Conservation (phyloP, 2,329 filamentous ascomycete genomes). For the Aspergillus pseudoglaucus region DNA sequence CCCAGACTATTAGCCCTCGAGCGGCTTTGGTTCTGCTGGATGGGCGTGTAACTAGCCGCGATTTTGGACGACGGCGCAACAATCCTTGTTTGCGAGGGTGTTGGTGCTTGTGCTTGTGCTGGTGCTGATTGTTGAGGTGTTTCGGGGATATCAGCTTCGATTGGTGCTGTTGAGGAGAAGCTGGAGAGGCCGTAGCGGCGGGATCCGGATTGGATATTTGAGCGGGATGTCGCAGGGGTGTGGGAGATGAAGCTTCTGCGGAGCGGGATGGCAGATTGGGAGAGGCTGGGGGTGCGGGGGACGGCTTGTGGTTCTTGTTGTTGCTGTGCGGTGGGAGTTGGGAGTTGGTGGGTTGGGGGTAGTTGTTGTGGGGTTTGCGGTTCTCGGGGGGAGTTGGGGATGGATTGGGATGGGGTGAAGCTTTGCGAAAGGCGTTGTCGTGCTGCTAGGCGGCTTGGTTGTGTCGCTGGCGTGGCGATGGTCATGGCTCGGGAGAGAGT, state of each 20-base stretch:
- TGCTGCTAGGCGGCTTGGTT: conserved; percentile 21
- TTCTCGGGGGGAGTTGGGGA: conserved; percentile 18
- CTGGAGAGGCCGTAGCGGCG: conserved; percentile 31
- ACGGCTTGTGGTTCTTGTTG: conserved; percentile 10
- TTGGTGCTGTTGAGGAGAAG: conserved; percentile 8
- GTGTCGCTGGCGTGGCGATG: conserved; percentile 21
- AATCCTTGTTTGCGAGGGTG: conserved; percentile 26
- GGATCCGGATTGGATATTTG: conserved; percentile 38
- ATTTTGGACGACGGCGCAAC: conserved; percentile 28
- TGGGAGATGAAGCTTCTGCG: conserved; percentile 32
- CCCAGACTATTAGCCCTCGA: conserved; percentile 33
- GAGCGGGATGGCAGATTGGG: conserved; percentile 30
- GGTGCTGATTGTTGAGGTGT: conserved; percentile 8
- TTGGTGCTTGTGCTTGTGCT: conserved; percentile 13
- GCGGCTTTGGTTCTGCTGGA: conserved; percentile 25
- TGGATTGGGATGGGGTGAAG: conserved; percentile 19
- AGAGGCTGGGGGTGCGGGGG: conserved; percentile 24
- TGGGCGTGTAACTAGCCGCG: conserved; percentile 33
- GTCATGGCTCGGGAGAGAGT: conserved; percentile 40
- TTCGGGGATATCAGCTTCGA: too few relatives aligned
- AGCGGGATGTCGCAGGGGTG: conserved; percentile 29
- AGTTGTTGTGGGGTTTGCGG: conserved; percentile 17
- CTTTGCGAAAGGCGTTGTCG: conserved; percentile 29
- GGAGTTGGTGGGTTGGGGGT: conserved; percentile 7
- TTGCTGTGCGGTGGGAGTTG: conserved; percentile 1